These are phyloP conservation scores for Sclerotinia borealis DNA, from an alignment of 2,329 filamentous ascomycete genomes.

Conservation along the genomic window DNA sequence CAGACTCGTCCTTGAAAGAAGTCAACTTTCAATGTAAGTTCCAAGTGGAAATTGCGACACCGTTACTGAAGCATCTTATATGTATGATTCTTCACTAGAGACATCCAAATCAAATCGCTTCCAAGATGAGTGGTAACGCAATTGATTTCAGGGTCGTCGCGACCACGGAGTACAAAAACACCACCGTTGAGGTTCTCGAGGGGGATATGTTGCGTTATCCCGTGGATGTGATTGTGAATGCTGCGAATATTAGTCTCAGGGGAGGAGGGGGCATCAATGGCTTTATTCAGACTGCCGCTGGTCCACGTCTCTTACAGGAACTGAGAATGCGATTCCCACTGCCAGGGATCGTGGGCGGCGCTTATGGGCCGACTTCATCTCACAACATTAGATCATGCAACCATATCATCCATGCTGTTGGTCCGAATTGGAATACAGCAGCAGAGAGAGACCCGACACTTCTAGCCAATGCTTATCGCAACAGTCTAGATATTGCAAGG, in stretches of 20 bases:
- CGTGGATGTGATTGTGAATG: slow-evolving; percentile 6
- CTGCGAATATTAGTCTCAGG: background rate
- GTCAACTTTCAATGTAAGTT: background rate
- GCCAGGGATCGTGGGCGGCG: background rate
- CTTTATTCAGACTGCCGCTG: background rate
- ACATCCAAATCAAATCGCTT: background rate
- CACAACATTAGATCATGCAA: background rate
- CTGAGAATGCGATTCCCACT: background rate
- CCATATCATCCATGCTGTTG: slow-evolving; percentile 3
- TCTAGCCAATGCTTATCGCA: background rate
- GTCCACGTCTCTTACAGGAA: background rate
- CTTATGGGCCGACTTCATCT: background rate
- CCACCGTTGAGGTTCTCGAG: background rate
- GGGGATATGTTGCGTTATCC: background rate
- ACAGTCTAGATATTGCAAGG: background rate
- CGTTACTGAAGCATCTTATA: background rate
- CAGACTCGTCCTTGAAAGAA: background rate
- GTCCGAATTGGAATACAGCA: background rate
- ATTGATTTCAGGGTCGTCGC: background rate
- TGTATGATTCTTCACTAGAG: background rate
- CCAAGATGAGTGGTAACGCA: background rate
- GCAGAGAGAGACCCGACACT: background rate
- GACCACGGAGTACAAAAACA: background rate
- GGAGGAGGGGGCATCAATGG: background rate
- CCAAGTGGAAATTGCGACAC: background rate